Base-by-base conservation (phyloP, 495 filamentous ascomycete species). In the Darksidea phi region DNA sequence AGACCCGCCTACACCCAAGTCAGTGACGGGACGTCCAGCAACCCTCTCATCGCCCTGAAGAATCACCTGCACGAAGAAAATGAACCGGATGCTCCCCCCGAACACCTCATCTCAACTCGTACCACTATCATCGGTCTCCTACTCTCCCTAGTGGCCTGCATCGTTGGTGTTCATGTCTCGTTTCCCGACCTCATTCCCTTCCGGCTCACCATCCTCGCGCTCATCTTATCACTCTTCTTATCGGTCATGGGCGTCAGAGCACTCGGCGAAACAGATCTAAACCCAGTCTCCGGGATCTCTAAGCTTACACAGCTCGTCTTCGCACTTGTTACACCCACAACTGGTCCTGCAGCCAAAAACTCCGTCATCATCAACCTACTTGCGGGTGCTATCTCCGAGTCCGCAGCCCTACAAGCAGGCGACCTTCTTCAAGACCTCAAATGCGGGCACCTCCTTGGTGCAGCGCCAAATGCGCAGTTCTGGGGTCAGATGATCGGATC, bases 401-500 rank as follows among this genome's bases (percentile, higher is more conserved):
- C 90, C 49, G 94, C 93, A 21, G 94, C 94, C 6, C 78, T 96
- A 32, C 95, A 99, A 76, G 95, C 94, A 2, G 94, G 94, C 12
- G 94, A 99, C 71, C 85, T 99, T 70, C 91, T 99, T 88, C 94
- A 99, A 67, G 94, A 99, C 70, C 82, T 99, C 32, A 99, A 99
- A 73, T 96, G 94, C 0, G 94, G 94, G 3, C 91, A 99, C 73
- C 77, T 99, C 0, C 80, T 99, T 2, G 91, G 91, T 13, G 94
- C 94, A 8, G 84, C 90, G 11, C 94, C 95, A 13, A 93, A 88
- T 54, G 95, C 95, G 0, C 94, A 99, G 67, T 97, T 99, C 74
- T 95, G 88, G 75, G 94, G 94, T 1, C 95, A 97, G 70, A 85
- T 97, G 18, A 90, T 99, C 48, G 94, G 94, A 11, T 88, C 85